Percentiles rank a stretch among this genome's conserved stretches.
phyloP scores from a whole-genome alignment of 2,329 filamentous ascomycete genomes.

The Orbilia brochopaga region DNA sequence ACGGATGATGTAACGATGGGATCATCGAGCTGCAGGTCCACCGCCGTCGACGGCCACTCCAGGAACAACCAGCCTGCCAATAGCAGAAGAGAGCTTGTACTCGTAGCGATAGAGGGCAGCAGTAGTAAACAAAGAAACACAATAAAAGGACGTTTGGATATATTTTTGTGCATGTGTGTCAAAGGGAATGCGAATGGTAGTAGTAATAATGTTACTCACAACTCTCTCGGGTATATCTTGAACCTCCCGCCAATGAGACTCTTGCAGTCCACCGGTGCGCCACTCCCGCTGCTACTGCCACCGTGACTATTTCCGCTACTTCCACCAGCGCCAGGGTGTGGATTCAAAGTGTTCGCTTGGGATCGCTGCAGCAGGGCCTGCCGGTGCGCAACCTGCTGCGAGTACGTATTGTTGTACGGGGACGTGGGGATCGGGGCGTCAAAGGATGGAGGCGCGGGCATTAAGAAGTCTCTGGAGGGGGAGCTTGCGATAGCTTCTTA shows the following conservation, averaged over 20 bases:
- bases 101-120: background rate
- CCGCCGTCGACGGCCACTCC: background rate
- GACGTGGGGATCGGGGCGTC: slow-evolving; percentile 48
- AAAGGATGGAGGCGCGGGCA: slow-evolving; percentile 51
- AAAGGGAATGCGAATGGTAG: too few species aligned
- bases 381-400: slow-evolving; percentile 44
- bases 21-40: slow-evolving; percentile 9
- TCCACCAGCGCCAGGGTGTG: slow-evolving; percentile 8
- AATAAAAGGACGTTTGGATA: too few species aligned
- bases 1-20: slow-evolving; percentile 50
- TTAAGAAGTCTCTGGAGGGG: slow-evolving; percentile 33
- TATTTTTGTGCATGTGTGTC: too few species aligned
- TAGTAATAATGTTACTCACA: slow-evolving; percentile 26
- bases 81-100: background rate
- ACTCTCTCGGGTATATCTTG: slow-evolving; percentile 49
- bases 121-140: background rate
- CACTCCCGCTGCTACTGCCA: slow-evolving; percentile 11
- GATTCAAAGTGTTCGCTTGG: slow-evolving; percentile 43
- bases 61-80: background rate
- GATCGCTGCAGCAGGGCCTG: slow-evolving; percentile 42
- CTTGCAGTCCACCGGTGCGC: slow-evolving; percentile 36
- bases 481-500: background rate
- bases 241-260: slow-evolving; percentile 41
- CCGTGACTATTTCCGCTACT: background rate
- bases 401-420: slow-evolving; percentile 47